phyloP scores from a whole-genome alignment of 768 basidiomycete genomes.

The Boletus sp. region DNA sequence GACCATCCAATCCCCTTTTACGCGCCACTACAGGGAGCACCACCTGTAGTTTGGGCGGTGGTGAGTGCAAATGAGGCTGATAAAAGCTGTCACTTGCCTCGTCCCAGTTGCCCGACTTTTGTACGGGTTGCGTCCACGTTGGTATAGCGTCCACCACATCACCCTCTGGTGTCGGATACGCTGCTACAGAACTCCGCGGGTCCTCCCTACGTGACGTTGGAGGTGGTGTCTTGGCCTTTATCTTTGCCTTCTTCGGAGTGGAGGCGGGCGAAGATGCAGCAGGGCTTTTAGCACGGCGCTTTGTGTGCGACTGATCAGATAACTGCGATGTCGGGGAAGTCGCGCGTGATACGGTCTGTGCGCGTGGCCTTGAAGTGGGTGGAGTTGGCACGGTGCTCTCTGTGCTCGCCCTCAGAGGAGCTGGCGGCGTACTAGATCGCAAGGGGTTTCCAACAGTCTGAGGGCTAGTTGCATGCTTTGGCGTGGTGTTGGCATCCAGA shows the following conservation, averaged over 20 bases:
- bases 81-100: conserved; percentile 47
- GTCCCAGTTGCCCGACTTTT: conserved; percentile 75
- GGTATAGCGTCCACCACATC: conserved; percentile 72
- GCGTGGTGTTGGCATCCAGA: conserved; percentile 36
- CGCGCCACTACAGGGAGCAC: conserved; percentile 82
- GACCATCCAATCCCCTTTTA: conserved; percentile 72
- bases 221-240: conserved; percentile 34
- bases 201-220: conserved; percentile 37
- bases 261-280: conserved; percentile 37
- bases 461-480: conserved; percentile 39
- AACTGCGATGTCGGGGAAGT: conserved; percentile 29
- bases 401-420: conserved; percentile 34
- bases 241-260: conserved; percentile 39
- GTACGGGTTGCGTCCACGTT: conserved; percentile 73
- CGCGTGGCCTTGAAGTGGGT: conserved; percentile 29
- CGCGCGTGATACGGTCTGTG: conserved; percentile 21
- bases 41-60: conserved; percentile 45
- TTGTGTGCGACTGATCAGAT: conserved; percentile 37
- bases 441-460: conserved; percentile 45
- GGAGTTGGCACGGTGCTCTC: conserved; percentile 40
- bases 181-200: conserved; percentile 57
- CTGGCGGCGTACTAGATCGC: conserved; percentile 42
- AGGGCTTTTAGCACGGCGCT: conserved; percentile 47
- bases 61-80: conserved; percentile 5
- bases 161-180: conserved; percentile 61